A percentile compares a stretch with the other conserved stretches of the same genome.
phyloP scores from a whole-genome alignment of 2,329 filamentous ascomycete genomes.

The Rugonectria rugulosa region DNA sequence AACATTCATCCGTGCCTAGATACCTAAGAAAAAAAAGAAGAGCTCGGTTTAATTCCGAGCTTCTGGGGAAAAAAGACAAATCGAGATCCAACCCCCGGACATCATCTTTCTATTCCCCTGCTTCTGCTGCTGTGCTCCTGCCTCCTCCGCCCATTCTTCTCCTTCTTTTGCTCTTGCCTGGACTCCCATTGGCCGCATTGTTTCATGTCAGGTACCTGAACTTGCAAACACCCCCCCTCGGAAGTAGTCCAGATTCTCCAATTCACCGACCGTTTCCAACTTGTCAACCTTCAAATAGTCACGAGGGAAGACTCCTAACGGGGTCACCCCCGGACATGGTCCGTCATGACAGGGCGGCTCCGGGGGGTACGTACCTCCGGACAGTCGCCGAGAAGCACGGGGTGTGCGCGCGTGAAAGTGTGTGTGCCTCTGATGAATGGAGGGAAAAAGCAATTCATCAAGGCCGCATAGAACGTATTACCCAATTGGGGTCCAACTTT shows the following conservation, averaged over 20 bases:
- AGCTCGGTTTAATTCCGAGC: conserved; percentile 33
- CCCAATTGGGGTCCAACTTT: too few relatives aligned
- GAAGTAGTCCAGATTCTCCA: conserved; percentile 17
- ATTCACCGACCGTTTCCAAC: neutral
- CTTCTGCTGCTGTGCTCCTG: too few relatives aligned
- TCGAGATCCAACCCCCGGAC: too few relatives aligned
- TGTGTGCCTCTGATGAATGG: neutral
- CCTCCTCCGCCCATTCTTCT: too few relatives aligned
- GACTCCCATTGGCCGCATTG: too few relatives aligned
- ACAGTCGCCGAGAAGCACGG: conserved; percentile 34
- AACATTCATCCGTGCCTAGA: neutral
- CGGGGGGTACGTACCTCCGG: conserved; percentile 37
- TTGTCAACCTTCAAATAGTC: conserved; percentile 3
- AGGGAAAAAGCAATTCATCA: neutral
- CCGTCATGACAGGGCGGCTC: conserved; percentile 16
- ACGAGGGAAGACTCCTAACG: too few relatives aligned
- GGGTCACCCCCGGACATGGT: conserved; percentile 23
- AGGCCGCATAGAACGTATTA: too few relatives aligned
- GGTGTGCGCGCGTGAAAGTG: too few relatives aligned
- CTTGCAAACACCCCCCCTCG: too few relatives aligned
- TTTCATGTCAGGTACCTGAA: too few relatives aligned
- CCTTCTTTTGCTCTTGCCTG: conserved; percentile 7
- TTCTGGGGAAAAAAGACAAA: neutral
- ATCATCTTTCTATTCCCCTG: too few relatives aligned
- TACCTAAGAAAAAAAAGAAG: too few relatives aligned